Conservation (phyloP, 129 eudicot species). For the Glebionis coronaria region DNA sequence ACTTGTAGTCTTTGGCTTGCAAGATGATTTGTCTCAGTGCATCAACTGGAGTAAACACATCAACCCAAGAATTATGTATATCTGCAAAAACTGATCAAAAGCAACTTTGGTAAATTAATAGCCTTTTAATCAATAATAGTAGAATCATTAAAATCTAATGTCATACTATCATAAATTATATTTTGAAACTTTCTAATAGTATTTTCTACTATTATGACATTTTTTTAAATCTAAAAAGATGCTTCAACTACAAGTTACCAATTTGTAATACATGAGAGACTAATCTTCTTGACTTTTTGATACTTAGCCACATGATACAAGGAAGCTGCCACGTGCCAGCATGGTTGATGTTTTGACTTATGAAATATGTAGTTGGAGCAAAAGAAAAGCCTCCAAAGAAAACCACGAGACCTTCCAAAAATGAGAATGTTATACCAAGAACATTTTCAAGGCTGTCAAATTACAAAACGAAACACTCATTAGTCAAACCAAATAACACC, state of each 20-base stretch:
- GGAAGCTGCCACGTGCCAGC: constrained; percentile 35
- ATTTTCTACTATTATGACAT: not conserved
- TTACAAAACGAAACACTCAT: not conserved
- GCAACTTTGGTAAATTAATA: not conserved
- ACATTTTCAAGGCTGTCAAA: constrained; percentile 46
- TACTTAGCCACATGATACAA: constrained; percentile 49
- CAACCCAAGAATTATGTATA: not conserved
- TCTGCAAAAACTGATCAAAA: not conserved
- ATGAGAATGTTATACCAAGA: constrained; percentile 53
- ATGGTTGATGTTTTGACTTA: constrained; percentile 26
- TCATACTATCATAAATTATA: not conserved
- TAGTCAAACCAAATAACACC: not conserved
- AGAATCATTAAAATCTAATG: not conserved
- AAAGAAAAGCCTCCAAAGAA: constrained; percentile 70
- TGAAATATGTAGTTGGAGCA: constrained; percentile 55
- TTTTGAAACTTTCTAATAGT: not conserved
- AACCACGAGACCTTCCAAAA: constrained; percentile 53
- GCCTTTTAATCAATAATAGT: not conserved
- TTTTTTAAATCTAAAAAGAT: not conserved
- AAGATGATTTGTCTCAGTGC: not conserved
- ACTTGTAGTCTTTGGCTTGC: constrained; percentile 1
- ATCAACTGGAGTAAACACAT: not conserved
- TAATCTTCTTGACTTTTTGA: constrained; percentile 42
- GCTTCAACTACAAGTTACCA: constrained; percentile 32
- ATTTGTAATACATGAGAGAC: constrained; percentile 45